Evolutionary conservation across 2,329 filamentous ascomycete genomes (phyloP).

Genomic region (Pyrenophora tritici-repentis): DNA sequence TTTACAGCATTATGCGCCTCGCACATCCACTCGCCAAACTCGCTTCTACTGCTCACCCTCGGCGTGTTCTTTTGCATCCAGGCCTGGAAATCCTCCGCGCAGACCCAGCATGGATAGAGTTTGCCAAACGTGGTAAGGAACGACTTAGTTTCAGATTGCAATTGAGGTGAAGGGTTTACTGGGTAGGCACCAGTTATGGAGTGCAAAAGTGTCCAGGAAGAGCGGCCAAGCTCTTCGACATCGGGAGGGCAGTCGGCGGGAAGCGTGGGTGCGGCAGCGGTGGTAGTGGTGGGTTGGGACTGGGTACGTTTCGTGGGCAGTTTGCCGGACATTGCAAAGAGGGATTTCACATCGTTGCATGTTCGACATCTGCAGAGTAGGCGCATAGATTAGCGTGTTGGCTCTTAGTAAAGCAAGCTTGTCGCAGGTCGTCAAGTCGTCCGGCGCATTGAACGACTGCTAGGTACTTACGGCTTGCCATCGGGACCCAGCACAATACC

Average conservation of each 20-base stretch:
- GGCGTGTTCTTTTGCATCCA: conserved; percentile 80
- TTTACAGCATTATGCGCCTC: conserved; percentile 88
- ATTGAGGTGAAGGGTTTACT: conserved; percentile 63
- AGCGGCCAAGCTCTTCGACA: conserved; percentile 82
- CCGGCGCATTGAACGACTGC: conserved; percentile 21
- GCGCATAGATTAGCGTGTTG: conserved; percentile 2
- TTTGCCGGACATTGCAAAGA: conserved; percentile 60
- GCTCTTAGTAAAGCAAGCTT: neutral
- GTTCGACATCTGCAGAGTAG: conserved; percentile 64
- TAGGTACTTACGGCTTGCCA: conserved; percentile 74
- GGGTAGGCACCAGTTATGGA: conserved; percentile 89
- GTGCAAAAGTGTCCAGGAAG: conserved; percentile 92
- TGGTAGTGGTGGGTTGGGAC: conserved; percentile 38
- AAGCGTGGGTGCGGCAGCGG: conserved; percentile 40
- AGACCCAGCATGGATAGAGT: conserved; percentile 94
- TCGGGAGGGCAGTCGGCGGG: conserved; percentile 83
- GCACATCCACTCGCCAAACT: conserved; percentile 83
- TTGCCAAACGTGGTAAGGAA: conserved; percentile 84
- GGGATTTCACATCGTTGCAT: conserved; percentile 66
- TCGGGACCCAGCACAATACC: conserved; percentile 78
- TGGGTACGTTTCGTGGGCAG: conserved; percentile 40
- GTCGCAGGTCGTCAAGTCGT: neutral
- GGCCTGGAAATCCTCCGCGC: conserved; percentile 84
- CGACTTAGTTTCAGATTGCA: conserved; percentile 75
- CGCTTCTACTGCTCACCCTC: conserved; percentile 61